A percentile compares a stretch with the other conserved stretches of the same genome.
Evolutionary conservation across 257 asterid genomes (phyloP).

Genomic region (Anisodus tanguticus): DNA sequence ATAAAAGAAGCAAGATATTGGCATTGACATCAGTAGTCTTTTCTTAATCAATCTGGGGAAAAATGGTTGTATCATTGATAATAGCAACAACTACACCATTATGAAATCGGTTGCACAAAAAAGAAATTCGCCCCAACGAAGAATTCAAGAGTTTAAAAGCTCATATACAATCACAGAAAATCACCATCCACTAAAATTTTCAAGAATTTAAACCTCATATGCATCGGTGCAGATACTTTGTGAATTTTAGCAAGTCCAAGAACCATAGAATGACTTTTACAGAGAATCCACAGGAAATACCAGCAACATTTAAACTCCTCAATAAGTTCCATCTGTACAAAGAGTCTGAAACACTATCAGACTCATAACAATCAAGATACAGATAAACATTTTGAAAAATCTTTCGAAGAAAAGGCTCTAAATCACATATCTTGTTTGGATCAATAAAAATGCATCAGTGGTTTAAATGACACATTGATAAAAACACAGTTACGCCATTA

Average conservation of each 20-base stretch:
- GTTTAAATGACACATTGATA: not conserved
- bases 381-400: not conserved
- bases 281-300: not conserved
- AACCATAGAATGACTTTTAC: not conserved
- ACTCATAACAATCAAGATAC: not conserved
- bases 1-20: not conserved
- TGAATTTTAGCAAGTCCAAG: not conserved
- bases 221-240: not conserved
- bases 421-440: not conserved
- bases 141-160: conserved; percentile 2
- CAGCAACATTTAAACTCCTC: not conserved
- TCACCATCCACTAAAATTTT: not conserved
- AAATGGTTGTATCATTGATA: conserved; percentile 1
- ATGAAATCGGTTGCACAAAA: not conserved
- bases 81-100: not conserved
- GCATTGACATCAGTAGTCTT: not conserved
- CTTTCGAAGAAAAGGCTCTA: not conserved
- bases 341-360: not conserved
- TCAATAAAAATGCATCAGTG: not conserved
- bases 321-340: not conserved
- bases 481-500: not conserved
- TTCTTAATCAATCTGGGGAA: not conserved
- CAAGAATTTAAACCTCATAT: not conserved
- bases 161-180: conserved; percentile 10
- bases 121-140: not conserved